Base-by-base conservation (phyloP, 495 filamentous ascomycete genomes). In the Thozetella sp. region DNA sequence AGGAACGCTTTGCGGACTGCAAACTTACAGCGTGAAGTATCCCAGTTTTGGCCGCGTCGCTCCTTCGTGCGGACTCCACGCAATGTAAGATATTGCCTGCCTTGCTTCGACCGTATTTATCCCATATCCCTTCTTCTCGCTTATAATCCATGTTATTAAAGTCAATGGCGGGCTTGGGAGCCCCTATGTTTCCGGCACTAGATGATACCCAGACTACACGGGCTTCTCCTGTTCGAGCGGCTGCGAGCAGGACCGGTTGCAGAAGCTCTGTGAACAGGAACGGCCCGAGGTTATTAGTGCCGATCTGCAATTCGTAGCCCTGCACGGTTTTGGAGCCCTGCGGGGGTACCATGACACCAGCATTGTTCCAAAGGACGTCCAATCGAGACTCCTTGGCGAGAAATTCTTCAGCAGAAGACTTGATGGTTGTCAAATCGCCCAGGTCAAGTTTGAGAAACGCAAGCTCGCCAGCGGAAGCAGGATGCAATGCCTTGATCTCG, bases 191-290 rank as follows among this genome's bases (percentile, higher is more conserved):
- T 27, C 72, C 72, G 22, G 67, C 68, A 37, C 63, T 70, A 2
- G 69, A 73, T 10, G 59, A 51, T 17, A 73, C 69, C 80, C 82
- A 85, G 22, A 77, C 70, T 2, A 82, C 71, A 9, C 80, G 65
- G 1, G 81, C 77, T 46, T 48, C 70, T 27, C 71, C 25, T 34
- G 65, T 74, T n/a, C 27, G 53, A 6, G 65, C 67, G 13, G 69
- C 68, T 2, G 37, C 22, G 3, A 57, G 48, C 22, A 70, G 57
- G 0, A 74, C 71, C 0, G 83, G 82, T 13, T 69, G 68, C 0
- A 87, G 77, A 23, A 80, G 62, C 53, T 73, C 63, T 0, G 72
- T 74, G 26, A 81, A 63, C 17, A 80, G 68, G 54, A 69, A 75
- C 13, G 69, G 71, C 3, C 75, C 77, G 2, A 80, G 54, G 27